These are phyloP conservation scores for Curvularia sp. DNA, from an alignment of 2,329 filamentous ascomycete genomes.

Conservation along the genomic window DNA sequence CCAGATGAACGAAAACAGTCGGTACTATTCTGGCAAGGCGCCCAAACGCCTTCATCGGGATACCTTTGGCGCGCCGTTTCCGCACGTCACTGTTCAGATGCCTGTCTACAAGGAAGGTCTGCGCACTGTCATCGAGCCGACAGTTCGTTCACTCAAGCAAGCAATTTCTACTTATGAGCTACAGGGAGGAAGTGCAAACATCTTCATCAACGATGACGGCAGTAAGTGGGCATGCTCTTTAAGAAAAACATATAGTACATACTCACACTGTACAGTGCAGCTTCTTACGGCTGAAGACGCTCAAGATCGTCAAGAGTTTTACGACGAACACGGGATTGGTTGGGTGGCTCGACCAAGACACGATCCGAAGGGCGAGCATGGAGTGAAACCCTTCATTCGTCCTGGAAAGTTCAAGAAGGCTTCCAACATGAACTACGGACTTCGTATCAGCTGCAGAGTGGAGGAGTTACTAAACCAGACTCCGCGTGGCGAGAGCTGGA, in stretches of 20 bases:
- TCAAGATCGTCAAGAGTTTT: conserved; percentile 56
- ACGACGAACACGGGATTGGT: conserved; percentile 59
- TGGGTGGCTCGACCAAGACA: conserved; percentile 60
- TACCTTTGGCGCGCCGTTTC: conserved; percentile 61
- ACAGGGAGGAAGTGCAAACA: conserved; percentile 69
- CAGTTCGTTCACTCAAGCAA: conserved; percentile 78
- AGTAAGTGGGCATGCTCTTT: conserved; percentile 35
- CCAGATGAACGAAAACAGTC: conserved; percentile 77
- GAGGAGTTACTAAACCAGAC: conserved; percentile 63
- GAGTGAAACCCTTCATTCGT: conserved; percentile 34
- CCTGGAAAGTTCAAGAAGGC: conserved; percentile 56
- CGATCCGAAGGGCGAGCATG: conserved; percentile 32
- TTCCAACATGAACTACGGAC: conserved; percentile 77
- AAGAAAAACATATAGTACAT: too few species aligned
- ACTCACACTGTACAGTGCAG: conserved; percentile 55
- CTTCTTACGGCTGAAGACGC: conserved; percentile 60
- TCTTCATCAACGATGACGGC: conserved; percentile 73
- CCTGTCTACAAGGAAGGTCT: conserved; percentile 89
- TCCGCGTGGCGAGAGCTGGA: conserved; percentile 32
- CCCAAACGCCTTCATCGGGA: conserved; percentile 61
- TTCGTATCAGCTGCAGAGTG: conserved; percentile 67
- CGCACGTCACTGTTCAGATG: conserved; percentile 79
- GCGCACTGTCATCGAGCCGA: conserved; percentile 75
- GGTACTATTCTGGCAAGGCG: conserved; percentile 75
- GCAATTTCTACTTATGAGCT: conserved; percentile 61